These are phyloP conservation scores for Alternaria sp. DNA, from an alignment of 2,329 filamentous ascomycete species.

Conservation along the genomic window DNA sequence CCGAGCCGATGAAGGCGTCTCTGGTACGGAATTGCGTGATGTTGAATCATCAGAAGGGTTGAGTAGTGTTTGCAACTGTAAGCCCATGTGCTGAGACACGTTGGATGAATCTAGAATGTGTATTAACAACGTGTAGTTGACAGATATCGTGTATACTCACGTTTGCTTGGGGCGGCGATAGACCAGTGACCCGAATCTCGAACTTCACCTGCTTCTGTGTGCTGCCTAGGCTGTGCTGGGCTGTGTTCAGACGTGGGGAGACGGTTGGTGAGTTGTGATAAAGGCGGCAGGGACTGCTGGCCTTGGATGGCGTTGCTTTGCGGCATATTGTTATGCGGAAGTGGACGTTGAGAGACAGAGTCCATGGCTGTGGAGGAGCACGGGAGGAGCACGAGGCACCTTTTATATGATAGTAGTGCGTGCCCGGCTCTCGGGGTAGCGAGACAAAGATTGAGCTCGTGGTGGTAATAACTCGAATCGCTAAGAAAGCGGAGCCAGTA, in stretches of 20 bases:
- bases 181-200: conserved; percentile 69
- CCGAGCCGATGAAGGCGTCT: conserved; percentile 52
- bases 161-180: conserved; percentile 65
- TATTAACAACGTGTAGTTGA: conserved; percentile 19
- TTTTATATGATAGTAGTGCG: neutral
- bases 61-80: conserved; percentile 60
- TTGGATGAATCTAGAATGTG: conserved; percentile 50
- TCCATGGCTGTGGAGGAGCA: conserved; percentile 37
- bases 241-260: conserved; percentile 45
- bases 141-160: conserved; percentile 47
- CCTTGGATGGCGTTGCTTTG: conserved; percentile 18
- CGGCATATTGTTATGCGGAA: conserved; percentile 13
- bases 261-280: conserved; percentile 49
- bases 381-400: conserved; percentile 3
- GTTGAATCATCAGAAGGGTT: conserved; percentile 60
- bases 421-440: conserved; percentile 5
- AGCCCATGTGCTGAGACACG: conserved; percentile 55
- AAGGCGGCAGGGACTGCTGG: conserved; percentile 48
- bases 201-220: conserved; percentile 57
- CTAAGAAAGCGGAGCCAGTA: conserved; percentile 24
- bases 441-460: conserved; percentile 12
- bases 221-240: conserved; percentile 44
- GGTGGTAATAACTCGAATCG: conserved; percentile 19
- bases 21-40: conserved; percentile 53
- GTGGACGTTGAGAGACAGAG: conserved; percentile 38